Base-by-base conservation (phyloP, 441 rosid species). In the Adansonia gregorii region DNA sequence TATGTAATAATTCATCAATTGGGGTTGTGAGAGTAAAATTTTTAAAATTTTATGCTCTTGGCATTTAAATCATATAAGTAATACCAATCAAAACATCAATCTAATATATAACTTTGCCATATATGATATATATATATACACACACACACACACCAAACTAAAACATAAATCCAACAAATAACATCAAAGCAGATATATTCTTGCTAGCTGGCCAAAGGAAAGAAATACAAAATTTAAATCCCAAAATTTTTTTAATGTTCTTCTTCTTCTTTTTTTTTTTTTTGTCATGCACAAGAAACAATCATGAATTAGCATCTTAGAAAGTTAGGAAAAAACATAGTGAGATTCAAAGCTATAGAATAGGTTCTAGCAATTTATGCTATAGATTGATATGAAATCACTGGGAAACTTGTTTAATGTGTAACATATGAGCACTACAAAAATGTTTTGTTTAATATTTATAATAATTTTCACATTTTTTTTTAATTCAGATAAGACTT, bases 291-390 rank as follows among this genome's bases (percentile, higher is more conserved):
- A 60, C 27, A 39, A 39, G 20, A 48, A 74, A 56, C 51, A 78
- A 20, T 35, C 22, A 52, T 43, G 43, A 2, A 22, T 14, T 14
- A 19, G 64, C 51, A 66, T 63, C 27, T 67, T 8, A 12, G 11
- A 72, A 78, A 75, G 52, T 60, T 24, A 24, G 22, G 80, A 61
- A 8, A 55, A 24, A 65, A 51, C 27, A 24, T 24, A 20, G 27
- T 27, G 54, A 58, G 77, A 78, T 81, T 81, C 84, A 70, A 80
- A 80, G 79, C 72, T 64, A 74, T 15, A 15, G 82, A 76, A 82
- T 82, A 60, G 74, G 76, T 81, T 81, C 83, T 64, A 83, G 77
- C 74, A 70, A 74, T 19, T 8, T 7, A 64, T 71, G 39, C 20
- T 58, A 24, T 58, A 58, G 2, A 19, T 76, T 56, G n/a, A 17